phyloP scores from a whole-genome alignment of 345 rosid genomes.

The Erysimum cheiranthoides region DNA sequence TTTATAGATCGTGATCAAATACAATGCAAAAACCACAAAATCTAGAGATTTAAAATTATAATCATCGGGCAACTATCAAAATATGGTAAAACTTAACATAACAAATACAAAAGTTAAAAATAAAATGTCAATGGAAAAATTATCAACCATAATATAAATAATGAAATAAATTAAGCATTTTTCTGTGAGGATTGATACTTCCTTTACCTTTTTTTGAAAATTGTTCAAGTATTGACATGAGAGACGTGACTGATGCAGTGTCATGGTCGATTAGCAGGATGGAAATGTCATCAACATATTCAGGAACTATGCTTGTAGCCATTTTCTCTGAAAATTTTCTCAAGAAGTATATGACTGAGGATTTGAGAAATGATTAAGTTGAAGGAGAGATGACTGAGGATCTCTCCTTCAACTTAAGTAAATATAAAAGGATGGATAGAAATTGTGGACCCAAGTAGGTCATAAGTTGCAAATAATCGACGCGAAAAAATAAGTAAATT shows the following conservation, averaged over 20 bases:
- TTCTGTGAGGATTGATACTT: too few relatives aligned
- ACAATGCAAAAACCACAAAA: background rate
- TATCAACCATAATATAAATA: background rate
- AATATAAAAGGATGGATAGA: background rate
- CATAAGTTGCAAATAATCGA: background rate
- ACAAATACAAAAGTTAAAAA: background rate
- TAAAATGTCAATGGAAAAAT: background rate
- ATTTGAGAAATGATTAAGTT: background rate
- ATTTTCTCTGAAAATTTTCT: background rate
- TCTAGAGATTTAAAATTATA: background rate
- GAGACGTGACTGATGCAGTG: background rate
- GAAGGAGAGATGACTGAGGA: background rate
- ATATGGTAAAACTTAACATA: background rate
- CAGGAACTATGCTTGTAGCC: background rate
- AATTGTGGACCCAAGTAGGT: background rate
- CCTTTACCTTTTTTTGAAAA: slow-evolving; percentile 13
- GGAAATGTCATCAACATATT: background rate
- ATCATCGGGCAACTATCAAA: background rate
- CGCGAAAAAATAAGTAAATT: background rate
- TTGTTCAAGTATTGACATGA: slow-evolving; percentile 11
- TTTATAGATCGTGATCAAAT: background rate
- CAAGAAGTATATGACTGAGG: background rate
- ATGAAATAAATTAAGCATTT: background rate
- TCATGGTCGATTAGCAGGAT: slow-evolving; percentile 38
- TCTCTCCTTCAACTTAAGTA: too few relatives aligned